phyloP scores from a whole-genome alignment of 441 rosid species.

The Melastoma candidum region DNA sequence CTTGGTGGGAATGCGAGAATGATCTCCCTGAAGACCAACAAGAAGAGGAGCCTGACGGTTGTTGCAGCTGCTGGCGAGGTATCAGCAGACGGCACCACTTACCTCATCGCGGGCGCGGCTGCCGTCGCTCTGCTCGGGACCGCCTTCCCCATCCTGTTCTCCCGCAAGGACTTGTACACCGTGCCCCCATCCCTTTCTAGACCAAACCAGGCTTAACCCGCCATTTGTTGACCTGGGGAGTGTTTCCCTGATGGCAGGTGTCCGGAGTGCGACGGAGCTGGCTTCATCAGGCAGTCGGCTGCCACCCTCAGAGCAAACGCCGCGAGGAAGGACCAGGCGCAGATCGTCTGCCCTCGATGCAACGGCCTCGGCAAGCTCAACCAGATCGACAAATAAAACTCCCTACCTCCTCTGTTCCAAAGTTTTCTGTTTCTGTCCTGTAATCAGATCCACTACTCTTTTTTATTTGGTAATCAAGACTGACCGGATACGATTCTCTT shows the following conservation, averaged over 20 bases:
- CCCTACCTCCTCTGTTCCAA: too few relatives aligned
- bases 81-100: slow-evolving; percentile 62
- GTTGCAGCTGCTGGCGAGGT: slow-evolving; percentile 86
- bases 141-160: slow-evolving; percentile 77
- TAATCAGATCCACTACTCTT: too few relatives aligned
- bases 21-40: slow-evolving; percentile 7
- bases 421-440: too few relatives aligned
- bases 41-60: slow-evolving; percentile 11
- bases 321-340: slow-evolving; percentile 78
- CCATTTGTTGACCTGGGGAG: too few relatives aligned
- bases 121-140: slow-evolving; percentile 73
- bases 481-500: too few relatives aligned
- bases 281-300: slow-evolving; percentile 57
- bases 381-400: slow-evolving; percentile 63
- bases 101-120: slow-evolving; percentile 62
- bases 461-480: too few relatives aligned
- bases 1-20: too few relatives aligned
- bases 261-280: slow-evolving; percentile 98
- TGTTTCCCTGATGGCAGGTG: slow-evolving; percentile 32
- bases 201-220: too few relatives aligned
- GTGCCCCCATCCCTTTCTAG: too few relatives aligned
- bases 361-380: slow-evolving; percentile 90
- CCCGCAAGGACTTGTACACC: slow-evolving; percentile 74
- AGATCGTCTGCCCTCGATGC: slow-evolving; percentile 79
- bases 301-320: slow-evolving; percentile 71